Conservation (phyloP, 192 early-diverging fungal species). For the Coemansia sp. region DNA sequence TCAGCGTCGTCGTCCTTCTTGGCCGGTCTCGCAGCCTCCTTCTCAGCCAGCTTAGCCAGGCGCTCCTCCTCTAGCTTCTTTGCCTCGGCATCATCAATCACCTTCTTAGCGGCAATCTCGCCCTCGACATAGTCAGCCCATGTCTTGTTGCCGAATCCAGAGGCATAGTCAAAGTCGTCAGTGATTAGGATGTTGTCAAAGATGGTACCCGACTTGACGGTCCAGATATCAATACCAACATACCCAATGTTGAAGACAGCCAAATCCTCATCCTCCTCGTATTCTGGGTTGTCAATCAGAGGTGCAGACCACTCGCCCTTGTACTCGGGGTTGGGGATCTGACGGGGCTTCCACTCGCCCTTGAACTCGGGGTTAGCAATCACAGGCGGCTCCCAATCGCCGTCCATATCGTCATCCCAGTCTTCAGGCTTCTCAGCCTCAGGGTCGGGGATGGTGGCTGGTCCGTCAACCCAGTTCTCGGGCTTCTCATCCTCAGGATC, state of each 20-base stretch:
- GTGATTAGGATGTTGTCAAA: conserved; percentile 96
- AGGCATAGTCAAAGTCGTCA: conserved; percentile 72
- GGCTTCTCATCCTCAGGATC: conserved; percentile 77
- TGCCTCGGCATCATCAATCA: conserved; percentile 50
- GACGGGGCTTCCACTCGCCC: conserved; percentile 79
- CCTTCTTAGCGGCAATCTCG: conserved; percentile 69
- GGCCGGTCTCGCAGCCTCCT: conserved; percentile 15
- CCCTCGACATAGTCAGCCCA: conserved; percentile 61
- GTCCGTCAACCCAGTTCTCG: conserved; percentile 68
- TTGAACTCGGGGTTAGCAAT: conserved; percentile 85
- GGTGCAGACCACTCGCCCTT: conserved; percentile 91
- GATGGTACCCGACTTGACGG: conserved; percentile 86
- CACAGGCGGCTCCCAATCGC: conserved; percentile 90
- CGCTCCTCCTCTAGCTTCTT: conserved; percentile 51
- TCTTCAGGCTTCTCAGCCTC: conserved; percentile 84
- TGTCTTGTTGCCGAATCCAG: conserved; percentile 68
- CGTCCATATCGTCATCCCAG: conserved; percentile 95
- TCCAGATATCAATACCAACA: conserved; percentile 95
- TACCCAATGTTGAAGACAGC: conserved; percentile 86
- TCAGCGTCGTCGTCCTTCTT: conserved; percentile 8
- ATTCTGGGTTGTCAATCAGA: conserved; percentile 88
- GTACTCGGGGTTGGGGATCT: conserved; percentile 88
- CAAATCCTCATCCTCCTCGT: conserved; percentile 79
- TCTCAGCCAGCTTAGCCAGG: conserved; percentile 33
- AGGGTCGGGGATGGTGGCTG: conserved; percentile 78